A percentile compares a stretch with the other conserved stretches of the same genome.
These are phyloP conservation scores for Chlamydomonas eustigma DNA, from an alignment of 139 green algal species.

Conservation along the genomic window DNA sequence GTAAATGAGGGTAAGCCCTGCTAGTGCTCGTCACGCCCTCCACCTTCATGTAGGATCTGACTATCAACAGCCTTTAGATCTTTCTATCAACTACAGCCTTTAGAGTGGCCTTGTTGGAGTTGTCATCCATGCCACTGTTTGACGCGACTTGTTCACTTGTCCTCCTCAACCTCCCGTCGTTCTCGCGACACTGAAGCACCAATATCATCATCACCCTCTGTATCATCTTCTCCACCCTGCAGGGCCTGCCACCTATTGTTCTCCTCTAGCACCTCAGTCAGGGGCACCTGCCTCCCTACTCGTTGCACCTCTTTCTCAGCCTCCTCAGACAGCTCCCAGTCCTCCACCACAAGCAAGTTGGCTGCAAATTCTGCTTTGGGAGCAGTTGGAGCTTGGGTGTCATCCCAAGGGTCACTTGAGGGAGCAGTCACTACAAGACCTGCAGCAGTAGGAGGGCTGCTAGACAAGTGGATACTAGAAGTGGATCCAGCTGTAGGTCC, in stretches of 20 bases:
- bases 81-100: too few relatives aligned
- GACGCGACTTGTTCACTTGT: too few relatives aligned
- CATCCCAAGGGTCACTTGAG: conserved; percentile 1
- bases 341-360: neutral
- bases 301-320: neutral
- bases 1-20: too few relatives aligned
- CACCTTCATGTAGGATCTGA: too few relatives aligned
- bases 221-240: neutral
- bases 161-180: too few relatives aligned
- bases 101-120: too few relatives aligned
- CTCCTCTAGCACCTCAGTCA: conserved; percentile 5
- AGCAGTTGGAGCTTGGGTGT: neutral
- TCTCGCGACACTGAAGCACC: too few relatives aligned
- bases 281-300: neutral
- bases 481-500: neutral
- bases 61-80: too few relatives aligned
- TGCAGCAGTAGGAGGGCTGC: neutral
- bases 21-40: too few relatives aligned
- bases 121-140: too few relatives aligned
- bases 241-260: conserved; percentile 1
- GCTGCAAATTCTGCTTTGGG: neutral
- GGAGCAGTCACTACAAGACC: neutral
- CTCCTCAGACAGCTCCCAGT: neutral
- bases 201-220: neutral
- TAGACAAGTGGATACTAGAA: neutral